These are phyloP conservation scores for Oenanthe sinensis DNA, from an alignment of 129 eudicot species.

Conservation along the genomic window DNA sequence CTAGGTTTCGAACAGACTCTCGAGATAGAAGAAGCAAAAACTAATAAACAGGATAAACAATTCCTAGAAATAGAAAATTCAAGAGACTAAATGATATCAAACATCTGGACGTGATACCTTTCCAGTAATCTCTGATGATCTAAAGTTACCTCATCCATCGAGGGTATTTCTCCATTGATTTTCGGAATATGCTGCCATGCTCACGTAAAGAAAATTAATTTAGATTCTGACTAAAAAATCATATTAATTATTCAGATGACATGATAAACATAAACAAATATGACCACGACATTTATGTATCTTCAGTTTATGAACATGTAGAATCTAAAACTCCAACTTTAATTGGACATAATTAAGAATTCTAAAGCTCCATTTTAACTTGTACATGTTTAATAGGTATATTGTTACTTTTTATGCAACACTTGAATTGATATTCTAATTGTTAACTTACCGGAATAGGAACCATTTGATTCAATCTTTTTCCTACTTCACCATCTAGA, in stretches of 20 bases:
- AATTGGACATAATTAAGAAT: background rate
- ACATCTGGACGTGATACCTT: slow-evolving; percentile 34
- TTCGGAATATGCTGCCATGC: slow-evolving; percentile 74
- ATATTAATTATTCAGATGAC: background rate
- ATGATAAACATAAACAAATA: background rate
- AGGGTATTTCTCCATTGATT: slow-evolving; percentile 85
- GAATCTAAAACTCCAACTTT: background rate
- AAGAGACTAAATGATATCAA: background rate
- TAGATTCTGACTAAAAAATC: background rate
- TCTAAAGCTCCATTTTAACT: too few relatives aligned
- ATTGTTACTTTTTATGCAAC: background rate
- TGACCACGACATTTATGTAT: background rate
- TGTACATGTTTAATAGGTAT: too few relatives aligned
- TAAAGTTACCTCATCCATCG: slow-evolving; percentile 70
- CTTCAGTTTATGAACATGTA: background rate
- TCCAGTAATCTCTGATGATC: slow-evolving; percentile 84
- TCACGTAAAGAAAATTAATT: background rate
- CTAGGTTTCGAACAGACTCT: background rate
- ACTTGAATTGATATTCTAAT: slow-evolving; percentile 10
- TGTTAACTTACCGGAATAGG: slow-evolving; percentile 66
- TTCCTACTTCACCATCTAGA: slow-evolving; percentile 77
- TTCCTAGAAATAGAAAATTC: background rate
- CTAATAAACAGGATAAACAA: background rate
- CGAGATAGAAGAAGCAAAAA: background rate
- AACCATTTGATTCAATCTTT: slow-evolving; percentile 74